These are phyloP conservation scores for Canavalia ensiformis DNA, from an alignment of 306 rosid genomes.

Conservation along the genomic window DNA sequence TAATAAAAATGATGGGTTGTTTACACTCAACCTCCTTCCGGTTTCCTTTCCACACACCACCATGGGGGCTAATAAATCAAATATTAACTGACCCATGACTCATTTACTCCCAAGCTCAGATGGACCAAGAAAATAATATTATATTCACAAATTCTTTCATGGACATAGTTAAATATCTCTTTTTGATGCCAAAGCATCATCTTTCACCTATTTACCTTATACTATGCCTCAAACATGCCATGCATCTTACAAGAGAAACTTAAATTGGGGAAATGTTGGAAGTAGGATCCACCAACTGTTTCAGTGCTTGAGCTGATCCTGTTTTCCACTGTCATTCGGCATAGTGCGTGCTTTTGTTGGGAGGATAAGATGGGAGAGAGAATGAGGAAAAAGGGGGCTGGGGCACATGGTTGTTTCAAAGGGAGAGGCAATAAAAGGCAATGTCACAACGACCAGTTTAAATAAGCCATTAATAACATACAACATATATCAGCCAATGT, in stretches of 20 bases:
- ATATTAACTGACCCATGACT: not conserved
- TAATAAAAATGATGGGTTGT: slow-evolving; percentile 21
- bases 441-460: slow-evolving; percentile 24
- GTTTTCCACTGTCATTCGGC: not conserved
- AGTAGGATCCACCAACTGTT: not conserved
- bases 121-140: not conserved
- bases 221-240: not conserved
- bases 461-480: not conserved
- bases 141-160: not conserved
- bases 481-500: slow-evolving; percentile 2
- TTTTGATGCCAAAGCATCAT: not conserved
- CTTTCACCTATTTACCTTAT: not conserved
- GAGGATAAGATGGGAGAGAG: slow-evolving; percentile 21
- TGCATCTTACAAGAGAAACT: not conserved
- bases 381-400: not conserved
- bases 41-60: slow-evolving; percentile 14
- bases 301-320: slow-evolving; percentile 1
- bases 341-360: not conserved
- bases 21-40: not conserved
- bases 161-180: not conserved
- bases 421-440: slow-evolving; percentile 40
- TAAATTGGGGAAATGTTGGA: not conserved
- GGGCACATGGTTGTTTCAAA: slow-evolving; percentile 32
- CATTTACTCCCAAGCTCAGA: not conserved
- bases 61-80: slow-evolving; percentile 7